Conservation (phyloP, 306 rosid species). For the Malus asiatica region DNA sequence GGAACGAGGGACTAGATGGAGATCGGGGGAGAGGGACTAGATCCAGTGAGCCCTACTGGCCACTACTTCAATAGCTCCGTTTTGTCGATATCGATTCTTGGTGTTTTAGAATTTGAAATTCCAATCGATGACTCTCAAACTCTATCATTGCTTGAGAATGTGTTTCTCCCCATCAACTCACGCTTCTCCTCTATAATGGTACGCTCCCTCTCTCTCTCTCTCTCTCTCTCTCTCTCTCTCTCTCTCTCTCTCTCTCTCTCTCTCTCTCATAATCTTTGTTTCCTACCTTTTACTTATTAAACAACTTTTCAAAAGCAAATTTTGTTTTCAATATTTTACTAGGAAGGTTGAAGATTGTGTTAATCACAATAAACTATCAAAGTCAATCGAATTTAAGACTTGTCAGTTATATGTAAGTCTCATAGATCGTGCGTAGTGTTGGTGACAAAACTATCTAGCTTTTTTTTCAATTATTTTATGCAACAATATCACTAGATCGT, state of each 20-base stretch:
- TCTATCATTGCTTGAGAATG: slow-evolving; percentile 9
- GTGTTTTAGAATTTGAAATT: slow-evolving; percentile 39
- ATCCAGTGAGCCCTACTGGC: slow-evolving; percentile 54
- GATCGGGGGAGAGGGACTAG: neutral
- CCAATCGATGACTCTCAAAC: slow-evolving; percentile 24
- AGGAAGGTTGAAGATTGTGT: too few species aligned
- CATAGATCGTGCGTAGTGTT: too few species aligned
- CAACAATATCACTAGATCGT: too few species aligned
- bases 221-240: neutral
- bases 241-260: too few species aligned
- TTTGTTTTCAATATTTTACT: too few species aligned
- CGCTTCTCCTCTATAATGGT: slow-evolving; percentile 59
- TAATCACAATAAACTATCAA: too few species aligned
- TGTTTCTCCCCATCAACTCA: slow-evolving; percentile 42
- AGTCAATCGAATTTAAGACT: too few species aligned
- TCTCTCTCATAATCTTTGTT: neutral
- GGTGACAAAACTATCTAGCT: too few species aligned
- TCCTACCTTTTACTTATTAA: neutral
- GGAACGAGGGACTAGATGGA: neutral
- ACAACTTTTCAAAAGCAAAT: too few species aligned
- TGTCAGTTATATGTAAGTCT: too few species aligned
- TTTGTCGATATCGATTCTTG: slow-evolving; percentile 30
- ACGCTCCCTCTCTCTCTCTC: neutral
- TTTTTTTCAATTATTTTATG: too few species aligned
- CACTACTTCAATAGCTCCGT: slow-evolving; percentile 44